These are phyloP conservation scores for Dendrobium huoshanense DNA, from an alignment of 106 monocot genomes.

Conservation along the genomic window DNA sequence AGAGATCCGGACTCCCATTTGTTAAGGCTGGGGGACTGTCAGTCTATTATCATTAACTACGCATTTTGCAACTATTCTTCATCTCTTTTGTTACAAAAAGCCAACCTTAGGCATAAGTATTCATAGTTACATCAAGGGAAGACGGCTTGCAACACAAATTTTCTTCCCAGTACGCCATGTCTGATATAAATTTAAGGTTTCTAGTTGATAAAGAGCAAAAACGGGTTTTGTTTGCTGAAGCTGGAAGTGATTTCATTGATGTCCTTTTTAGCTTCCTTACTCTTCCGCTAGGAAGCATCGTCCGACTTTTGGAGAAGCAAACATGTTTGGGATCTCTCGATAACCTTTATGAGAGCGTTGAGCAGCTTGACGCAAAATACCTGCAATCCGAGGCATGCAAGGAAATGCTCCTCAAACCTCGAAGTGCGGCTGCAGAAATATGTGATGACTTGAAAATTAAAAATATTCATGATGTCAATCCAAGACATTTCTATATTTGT, in stretches of 20 bases:
- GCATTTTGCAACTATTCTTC: too few species aligned
- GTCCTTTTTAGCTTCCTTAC: constrained; percentile 50
- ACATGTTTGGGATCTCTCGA: constrained; percentile 19
- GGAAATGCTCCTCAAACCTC: constrained; percentile 31
- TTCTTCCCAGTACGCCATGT: neutral
- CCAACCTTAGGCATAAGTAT: too few species aligned
- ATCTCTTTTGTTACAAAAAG: too few species aligned
- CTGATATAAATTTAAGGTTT: constrained; percentile 20
- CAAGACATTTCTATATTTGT: constrained; percentile 9
- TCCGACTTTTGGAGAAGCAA: constrained; percentile 15
- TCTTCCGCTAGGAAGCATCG: constrained; percentile 36
- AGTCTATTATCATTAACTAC: too few species aligned
- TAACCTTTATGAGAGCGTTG: constrained; percentile 34
- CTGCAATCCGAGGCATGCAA: constrained; percentile 23
- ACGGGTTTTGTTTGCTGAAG: constrained; percentile 36
- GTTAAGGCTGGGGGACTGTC: too few species aligned
- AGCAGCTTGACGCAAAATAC: constrained; percentile 12
- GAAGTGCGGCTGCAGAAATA: neutral
- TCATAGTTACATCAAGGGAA: too few species aligned
- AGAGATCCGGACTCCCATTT: too few species aligned
- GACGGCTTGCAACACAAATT: neutral
- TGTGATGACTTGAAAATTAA: constrained; percentile 16
- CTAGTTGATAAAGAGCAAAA: constrained; percentile 27
- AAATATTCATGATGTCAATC: constrained; percentile 7
- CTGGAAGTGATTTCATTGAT: constrained; percentile 35